Evolutionary conservation across 768 basidiomycete genomes (phyloP), one percentile per base, ranked within the genome.

Genomic region (Lentinula detonsa): DNA sequence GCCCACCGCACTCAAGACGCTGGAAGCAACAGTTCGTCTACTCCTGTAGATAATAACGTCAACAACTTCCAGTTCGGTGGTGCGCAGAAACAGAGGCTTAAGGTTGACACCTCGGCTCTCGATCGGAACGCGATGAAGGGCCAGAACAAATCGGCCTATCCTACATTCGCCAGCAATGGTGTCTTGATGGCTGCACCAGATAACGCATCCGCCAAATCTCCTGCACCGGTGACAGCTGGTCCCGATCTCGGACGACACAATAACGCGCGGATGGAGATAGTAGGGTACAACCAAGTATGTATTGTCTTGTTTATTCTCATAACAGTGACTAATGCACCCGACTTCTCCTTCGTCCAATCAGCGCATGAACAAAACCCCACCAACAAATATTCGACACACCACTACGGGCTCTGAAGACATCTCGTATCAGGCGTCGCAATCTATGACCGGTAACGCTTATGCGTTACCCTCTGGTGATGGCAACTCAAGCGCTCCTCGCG

Each of bases 131-230:
- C 84, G 35, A 68, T 81, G 62, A 86, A 81, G 68, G 74, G 82
- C 67, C 90, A 91, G 76, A 93, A 93, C 75, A 93, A 93, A 72
- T 92, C 91, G 8, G 91, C 91, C 0, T 93, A 89, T 67, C 91
- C 91, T 4, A 79, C 85, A 59, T 85, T 88, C 59, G 75, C 80
- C 6, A 81, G 81, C 65, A 82, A 82, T 58, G 85, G 85, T 15
- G 80, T 86, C 51, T 72, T 88, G 45, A 72, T 85, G 58, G 81
- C 81, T 18, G 74, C 83, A 13, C 78, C 80, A 50, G 88, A 89
- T 49, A 84, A 84, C 53, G 72, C 81, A 31, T 73, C 81, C 18
- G 78, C 82, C 61, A 84, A 88, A 70, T 89, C 88, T 21, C 90
- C 90, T 60, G 87, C 85, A 53, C 91, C 91, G 39, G 82, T 91